Evolutionary conservation across 345 rosid species (phyloP).

Genomic region (Eucalyptus cladocalyx): DNA sequence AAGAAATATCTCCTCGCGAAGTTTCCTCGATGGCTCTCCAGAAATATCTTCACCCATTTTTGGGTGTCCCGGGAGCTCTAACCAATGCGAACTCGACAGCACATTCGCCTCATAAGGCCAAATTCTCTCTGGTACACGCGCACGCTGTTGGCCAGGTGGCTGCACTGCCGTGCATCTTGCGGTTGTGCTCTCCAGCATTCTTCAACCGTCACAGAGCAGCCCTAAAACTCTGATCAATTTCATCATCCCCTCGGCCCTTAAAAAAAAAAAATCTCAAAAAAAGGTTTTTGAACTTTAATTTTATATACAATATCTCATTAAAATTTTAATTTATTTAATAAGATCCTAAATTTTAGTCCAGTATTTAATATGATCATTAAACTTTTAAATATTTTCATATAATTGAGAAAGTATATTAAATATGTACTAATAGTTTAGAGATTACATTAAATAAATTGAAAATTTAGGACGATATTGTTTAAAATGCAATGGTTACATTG

Average conservation of each 20-base stretch:
- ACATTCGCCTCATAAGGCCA: neutral
- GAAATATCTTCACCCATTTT: neutral
- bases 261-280: neutral
- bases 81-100: neutral
- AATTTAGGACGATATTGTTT: too few species aligned
- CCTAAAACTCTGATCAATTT: neutral
- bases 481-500: rapidly evolving
- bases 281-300: too few species aligned
- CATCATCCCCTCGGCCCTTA: neutral
- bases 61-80: neutral
- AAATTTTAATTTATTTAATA: too few species aligned
- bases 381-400: neutral
- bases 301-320: too few species aligned
- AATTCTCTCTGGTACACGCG: neutral
- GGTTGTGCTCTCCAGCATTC: neutral
- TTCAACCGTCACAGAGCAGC: neutral
- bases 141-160: neutral
- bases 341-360: rapidly evolving
- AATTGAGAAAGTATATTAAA: too few species aligned
- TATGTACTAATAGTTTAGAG: too few species aligned
- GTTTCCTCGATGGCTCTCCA: neutral
- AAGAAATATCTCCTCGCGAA: neutral
- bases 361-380: rapidly evolving
- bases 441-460: rapidly evolving
- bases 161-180: neutral